Base-by-base conservation (phyloP, 1,139 yeast genomes). In the Scheffersomyces titani region DNA sequence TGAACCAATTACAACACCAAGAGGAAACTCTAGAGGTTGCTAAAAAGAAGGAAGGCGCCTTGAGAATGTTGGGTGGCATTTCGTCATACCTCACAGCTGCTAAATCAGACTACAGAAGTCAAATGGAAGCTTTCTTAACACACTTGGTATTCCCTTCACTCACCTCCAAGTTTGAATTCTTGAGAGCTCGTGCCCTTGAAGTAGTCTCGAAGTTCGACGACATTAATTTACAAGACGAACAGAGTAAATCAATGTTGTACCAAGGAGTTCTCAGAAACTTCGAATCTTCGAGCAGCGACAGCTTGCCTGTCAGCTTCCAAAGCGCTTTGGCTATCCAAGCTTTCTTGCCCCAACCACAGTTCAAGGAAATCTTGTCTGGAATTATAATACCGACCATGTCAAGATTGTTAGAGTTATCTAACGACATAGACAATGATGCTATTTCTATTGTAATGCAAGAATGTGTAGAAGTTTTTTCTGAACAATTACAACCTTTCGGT, bases 361-460 rank as follows among this genome's bases (percentile, higher is more conserved):
- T 93, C 67, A 85, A 85, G 65, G 87, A 85, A 52, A 88, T 90
- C 1, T 73, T 94, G 50, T 81, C 91, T 0, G 70, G 82, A 5
- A 85, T 88, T 50, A 89, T 94, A 55, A 84, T 94, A 44, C 90
- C 90, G 49, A 87, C 93, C 2, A 91, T 94, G 92, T 91, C 92
- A 57, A 87, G 85, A 63, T 76, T 94, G 57, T 77, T 94, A 63
- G 85, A 84, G 30, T 75, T 94, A 52, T 88, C 96, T 7, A 89
- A 91, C 68, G 88, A 88, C 61, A 85, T 93, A 60, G 99, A 94
- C 65, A 88, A 89, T 60, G 99, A 94, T 70, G 85, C 94, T 1
- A 83, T 94, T 47, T 86, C 97, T 19, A 90, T 89, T 46, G 97
- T 94, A 18, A 92, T 94, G 90, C 98, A 94, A 75, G 98, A 93